Percentiles rank a stretch among this genome's conserved stretches.
Conservation (phyloP, 2,329 filamentous ascomycete species). For the Penicillium palitans region DNA sequence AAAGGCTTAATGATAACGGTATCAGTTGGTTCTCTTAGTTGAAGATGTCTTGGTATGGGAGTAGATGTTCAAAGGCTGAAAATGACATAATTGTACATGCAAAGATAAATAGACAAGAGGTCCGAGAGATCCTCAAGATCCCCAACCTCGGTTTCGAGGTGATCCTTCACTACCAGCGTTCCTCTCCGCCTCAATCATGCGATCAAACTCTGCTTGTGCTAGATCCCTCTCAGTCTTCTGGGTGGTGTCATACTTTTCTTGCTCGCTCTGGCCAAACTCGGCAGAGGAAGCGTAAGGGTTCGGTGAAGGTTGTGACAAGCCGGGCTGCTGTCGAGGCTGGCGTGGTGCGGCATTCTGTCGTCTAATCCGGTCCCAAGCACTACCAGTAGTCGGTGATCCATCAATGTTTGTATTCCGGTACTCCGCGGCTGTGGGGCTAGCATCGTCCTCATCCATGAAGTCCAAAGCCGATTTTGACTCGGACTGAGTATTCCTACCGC, state of each 20-base stretch:
- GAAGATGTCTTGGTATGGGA: not conserved
- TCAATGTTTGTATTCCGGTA: slow-evolving; percentile 25
- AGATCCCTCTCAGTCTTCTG: slow-evolving; percentile 36
- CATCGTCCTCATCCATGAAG: slow-evolving; percentile 42
- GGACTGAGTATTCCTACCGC: slow-evolving; percentile 6
- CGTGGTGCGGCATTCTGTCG: slow-evolving; percentile 24
- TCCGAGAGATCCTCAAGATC: not conserved
- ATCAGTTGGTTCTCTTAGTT: slow-evolving; percentile 9
- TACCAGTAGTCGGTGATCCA: slow-evolving; percentile 21
- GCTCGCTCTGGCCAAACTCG: slow-evolving; percentile 1
- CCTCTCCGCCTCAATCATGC: slow-evolving; percentile 45
- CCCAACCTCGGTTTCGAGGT: slow-evolving; percentile 20
- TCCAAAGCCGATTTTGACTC: slow-evolving; percentile 16
- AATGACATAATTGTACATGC: slow-evolving; percentile 14
- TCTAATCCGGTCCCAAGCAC: slow-evolving; percentile 43
- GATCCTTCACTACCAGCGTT: slow-evolving; percentile 24
- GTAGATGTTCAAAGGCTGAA: not conserved
- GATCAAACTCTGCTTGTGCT: slow-evolving; percentile 47
- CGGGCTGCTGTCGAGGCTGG: slow-evolving; percentile 3
- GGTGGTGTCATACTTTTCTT: slow-evolving; percentile 22
- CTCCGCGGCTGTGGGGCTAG: slow-evolving; percentile 38
- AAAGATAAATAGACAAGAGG: not conserved
- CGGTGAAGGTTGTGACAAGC: not conserved
- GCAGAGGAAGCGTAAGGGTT: slow-evolving; percentile 3
- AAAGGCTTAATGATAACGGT: slow-evolving; percentile 20